phyloP scores from a whole-genome alignment of 352 stramenopile species.

The Pythium utonaiense region DNA sequence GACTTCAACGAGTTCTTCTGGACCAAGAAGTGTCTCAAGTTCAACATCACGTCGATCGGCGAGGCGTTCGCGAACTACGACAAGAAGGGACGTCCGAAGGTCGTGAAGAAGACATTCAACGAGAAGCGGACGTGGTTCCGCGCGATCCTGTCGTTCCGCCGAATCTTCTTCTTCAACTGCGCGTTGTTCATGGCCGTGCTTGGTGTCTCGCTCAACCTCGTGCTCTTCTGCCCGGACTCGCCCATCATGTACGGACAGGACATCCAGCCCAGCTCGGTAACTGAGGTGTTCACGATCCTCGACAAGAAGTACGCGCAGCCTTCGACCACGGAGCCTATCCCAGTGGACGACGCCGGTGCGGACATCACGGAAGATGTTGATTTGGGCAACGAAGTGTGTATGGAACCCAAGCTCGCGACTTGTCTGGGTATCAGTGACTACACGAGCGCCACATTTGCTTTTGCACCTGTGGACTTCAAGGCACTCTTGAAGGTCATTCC shows the following conservation, averaged over 20 bases:
- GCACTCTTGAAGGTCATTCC: constrained; percentile 51
- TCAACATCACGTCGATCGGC: constrained; percentile 55
- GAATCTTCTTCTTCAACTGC: constrained; percentile 83
- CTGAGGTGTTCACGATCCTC: constrained; percentile 52
- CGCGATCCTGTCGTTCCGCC: constrained; percentile 72
- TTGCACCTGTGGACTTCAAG: constrained; percentile 73
- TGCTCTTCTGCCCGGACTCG: constrained; percentile 75
- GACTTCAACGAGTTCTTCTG: constrained; percentile 91
- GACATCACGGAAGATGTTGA: neutral
- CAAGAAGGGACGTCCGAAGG: constrained; percentile 79
- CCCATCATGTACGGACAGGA: constrained; percentile 71
- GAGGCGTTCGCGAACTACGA: constrained; percentile 71
- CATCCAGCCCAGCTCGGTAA: constrained; percentile 36
- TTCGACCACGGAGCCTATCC: constrained; percentile 15
- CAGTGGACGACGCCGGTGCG: neutral
- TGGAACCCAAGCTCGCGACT: constrained; percentile 61
- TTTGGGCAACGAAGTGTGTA: constrained; percentile 26
- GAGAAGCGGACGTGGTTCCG: constrained; percentile 79
- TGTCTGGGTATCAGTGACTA: constrained; percentile 64
- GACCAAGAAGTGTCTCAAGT: constrained; percentile 85
- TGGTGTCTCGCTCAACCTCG: constrained; percentile 70
- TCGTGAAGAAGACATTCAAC: constrained; percentile 82
- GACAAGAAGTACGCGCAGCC: constrained; percentile 47
- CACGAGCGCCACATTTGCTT: constrained; percentile 29
- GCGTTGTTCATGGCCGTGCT: constrained; percentile 62